Conservation (phyloP, 2,329 filamentous ascomycete species). For the Cyanodermella asteris region DNA sequence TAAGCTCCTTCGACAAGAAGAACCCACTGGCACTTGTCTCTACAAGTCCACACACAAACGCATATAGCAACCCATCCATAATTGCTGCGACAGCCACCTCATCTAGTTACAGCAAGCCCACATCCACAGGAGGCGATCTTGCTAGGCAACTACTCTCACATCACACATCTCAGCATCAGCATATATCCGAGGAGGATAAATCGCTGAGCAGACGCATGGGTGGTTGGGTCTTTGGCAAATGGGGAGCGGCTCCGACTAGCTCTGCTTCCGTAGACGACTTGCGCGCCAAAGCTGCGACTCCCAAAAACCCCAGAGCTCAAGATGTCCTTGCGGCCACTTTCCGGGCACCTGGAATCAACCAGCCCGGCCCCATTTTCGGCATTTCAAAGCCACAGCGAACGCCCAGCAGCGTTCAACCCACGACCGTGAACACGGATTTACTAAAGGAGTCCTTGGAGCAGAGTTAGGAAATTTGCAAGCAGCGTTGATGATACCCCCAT, state of each 20-base stretch:
- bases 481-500: too few species aligned
- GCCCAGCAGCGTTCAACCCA: slow-evolving; percentile 4
- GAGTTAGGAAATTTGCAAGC: too few species aligned
- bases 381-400: slow-evolving; percentile 1
- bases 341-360: slow-evolving; percentile 4
- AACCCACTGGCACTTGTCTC: slow-evolving; percentile 18
- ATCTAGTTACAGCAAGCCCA: slow-evolving; percentile 26
- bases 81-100: slow-evolving; percentile 33
- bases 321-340: slow-evolving; percentile 3
- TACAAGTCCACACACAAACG: slow-evolving; percentile 33
- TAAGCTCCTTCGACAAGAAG: slow-evolving; percentile 26
- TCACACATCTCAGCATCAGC: slow-evolving; percentile 9
- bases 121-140: slow-evolving; percentile 31
- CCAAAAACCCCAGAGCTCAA: slow-evolving; percentile 1
- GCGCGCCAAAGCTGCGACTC: slow-evolving; percentile 3
- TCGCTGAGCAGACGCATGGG: slow-evolving; percentile 32
- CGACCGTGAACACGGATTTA: slow-evolving; percentile 4
- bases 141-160: slow-evolving; percentile 15
- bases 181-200: slow-evolving; percentile 11
- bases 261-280: slow-evolving; percentile 11
- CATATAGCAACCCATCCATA: slow-evolving; percentile 29
- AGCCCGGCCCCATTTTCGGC: slow-evolving; percentile 1
- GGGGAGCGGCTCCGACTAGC: slow-evolving; percentile 33
- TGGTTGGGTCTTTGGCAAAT: slow-evolving; percentile 42
- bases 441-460: slow-evolving; percentile 6